Conservation (phyloP, 78 protist genomes). For the Pelomyxa schiedti region DNA sequence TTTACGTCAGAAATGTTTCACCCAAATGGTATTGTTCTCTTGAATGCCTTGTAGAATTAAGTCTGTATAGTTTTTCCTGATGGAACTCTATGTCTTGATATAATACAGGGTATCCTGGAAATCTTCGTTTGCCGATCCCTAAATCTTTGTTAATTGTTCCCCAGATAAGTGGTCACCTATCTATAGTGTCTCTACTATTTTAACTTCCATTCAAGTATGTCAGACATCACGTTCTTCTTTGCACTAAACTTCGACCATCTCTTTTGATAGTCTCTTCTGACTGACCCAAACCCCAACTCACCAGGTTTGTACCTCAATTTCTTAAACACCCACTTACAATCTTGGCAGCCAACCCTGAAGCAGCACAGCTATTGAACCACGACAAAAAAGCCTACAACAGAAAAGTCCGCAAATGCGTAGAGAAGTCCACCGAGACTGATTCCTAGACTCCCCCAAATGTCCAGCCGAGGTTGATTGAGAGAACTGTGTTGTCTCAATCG, state of each 20-base stretch:
- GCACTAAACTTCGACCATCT: too few species aligned
- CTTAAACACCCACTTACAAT: background rate
- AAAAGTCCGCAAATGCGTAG: constrained; percentile 5
- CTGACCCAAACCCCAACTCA: constrained; percentile 31
- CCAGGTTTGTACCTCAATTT: constrained; percentile 2
- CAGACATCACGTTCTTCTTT: too few species aligned
- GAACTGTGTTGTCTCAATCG: too few species aligned
- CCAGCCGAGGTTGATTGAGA: too few species aligned
- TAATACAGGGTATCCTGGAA: too few species aligned
- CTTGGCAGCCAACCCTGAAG: constrained; percentile 24
- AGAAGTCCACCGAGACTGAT: background rate
- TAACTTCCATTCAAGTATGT: constrained; percentile 32
- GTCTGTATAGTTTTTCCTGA: constrained; percentile 11
- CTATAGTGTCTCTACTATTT: constrained; percentile 21
- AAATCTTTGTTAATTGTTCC: too few species aligned
- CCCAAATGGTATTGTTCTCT: background rate
- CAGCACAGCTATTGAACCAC: background rate
- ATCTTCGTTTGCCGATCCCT: too few species aligned
- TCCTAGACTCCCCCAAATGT: too few species aligned
- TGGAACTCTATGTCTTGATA: constrained; percentile 38
- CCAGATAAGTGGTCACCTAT: constrained; percentile 45
- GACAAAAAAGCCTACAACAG: constrained; percentile 2
- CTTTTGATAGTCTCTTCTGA: constrained; percentile 34
- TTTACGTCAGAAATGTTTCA: constrained; percentile 31
- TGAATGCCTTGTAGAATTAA: background rate